These are phyloP conservation scores for Cryptomeria japonica DNA, from an alignment of 75 land plant genomes.

Conservation along the genomic window DNA sequence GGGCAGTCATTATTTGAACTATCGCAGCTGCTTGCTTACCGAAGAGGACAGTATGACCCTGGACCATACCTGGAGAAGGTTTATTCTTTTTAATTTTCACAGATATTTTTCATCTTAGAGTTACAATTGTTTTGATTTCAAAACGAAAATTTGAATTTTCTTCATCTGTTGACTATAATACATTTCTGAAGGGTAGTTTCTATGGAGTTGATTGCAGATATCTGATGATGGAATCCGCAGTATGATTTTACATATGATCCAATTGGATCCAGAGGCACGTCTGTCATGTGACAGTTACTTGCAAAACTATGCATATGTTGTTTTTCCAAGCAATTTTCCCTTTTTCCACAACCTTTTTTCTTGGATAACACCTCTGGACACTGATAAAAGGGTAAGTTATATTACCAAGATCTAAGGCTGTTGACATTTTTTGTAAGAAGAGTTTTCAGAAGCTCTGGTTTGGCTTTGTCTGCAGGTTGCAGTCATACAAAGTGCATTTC, in stretches of 20 bases:
- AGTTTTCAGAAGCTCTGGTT: slow-evolving; percentile 4
- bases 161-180: neutral
- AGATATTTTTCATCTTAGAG: neutral
- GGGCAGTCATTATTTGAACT: slow-evolving; percentile 96
- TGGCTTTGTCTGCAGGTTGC: slow-evolving; percentile 57
- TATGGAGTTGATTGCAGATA: slow-evolving; percentile 50
- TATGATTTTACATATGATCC: slow-evolving; percentile 98
- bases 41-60: slow-evolving; percentile 98
- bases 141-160: neutral
- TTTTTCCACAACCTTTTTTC: slow-evolving; percentile 93
- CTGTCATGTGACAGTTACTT: slow-evolving; percentile 86
- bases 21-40: slow-evolving; percentile 94
- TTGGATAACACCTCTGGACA: slow-evolving; percentile 73
- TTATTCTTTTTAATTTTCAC: slow-evolving; percentile 3
- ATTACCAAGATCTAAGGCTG: neutral
- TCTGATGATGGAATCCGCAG: slow-evolving; percentile 82
- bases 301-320: slow-evolving; percentile 61
- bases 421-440: neutral
- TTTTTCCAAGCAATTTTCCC: slow-evolving; percentile 91
- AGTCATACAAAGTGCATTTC: slow-evolving; percentile 71
- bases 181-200: neutral
- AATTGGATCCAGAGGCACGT: slow-evolving; percentile 78
- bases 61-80: slow-evolving; percentile 93
- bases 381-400: slow-evolving; percentile 87
- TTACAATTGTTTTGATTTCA: neutral